phyloP scores from a whole-genome alignment of 148 eudicot genomes.

The Rhododendron griersonianum region DNA sequence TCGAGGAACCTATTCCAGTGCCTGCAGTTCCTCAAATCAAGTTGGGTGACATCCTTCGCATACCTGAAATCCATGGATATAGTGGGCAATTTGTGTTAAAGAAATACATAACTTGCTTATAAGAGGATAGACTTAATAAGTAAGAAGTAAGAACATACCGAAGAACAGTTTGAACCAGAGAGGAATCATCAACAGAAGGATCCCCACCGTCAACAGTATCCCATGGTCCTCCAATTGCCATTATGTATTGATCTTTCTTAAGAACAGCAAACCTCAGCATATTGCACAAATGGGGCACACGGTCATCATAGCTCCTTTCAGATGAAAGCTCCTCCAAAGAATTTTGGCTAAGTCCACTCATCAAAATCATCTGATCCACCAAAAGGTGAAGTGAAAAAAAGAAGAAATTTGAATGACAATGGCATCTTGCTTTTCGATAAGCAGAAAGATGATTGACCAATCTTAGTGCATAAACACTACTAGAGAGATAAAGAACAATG shows the following conservation, averaged over 20 bases:
- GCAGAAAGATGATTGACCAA: not conserved
- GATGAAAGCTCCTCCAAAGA: slow-evolving; percentile 78
- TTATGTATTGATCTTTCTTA: slow-evolving; percentile 53
- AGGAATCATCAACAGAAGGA: slow-evolving; percentile 72
- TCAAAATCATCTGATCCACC: slow-evolving; percentile 66
- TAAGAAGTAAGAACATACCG: slow-evolving; percentile 41
- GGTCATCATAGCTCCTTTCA: slow-evolving; percentile 64
- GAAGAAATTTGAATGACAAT: not conserved
- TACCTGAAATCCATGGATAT: slow-evolving; percentile 37
- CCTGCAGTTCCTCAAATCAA: slow-evolving; percentile 34
- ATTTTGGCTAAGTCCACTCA: slow-evolving; percentile 93
- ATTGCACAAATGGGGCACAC: slow-evolving; percentile 83
- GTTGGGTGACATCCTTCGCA: slow-evolving; percentile 71
- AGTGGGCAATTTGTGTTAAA: not conserved
- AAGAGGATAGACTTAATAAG: not conserved
- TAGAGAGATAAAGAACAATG: not conserved
- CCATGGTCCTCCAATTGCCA: slow-evolving; percentile 97
- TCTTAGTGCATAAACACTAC: not conserved
- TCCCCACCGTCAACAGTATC: slow-evolving; percentile 81
- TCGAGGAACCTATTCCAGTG: slow-evolving; percentile 73
- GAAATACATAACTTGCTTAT: not conserved
- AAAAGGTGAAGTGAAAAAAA: not conserved
- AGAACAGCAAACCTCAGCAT: slow-evolving; percentile 79
- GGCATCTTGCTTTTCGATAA: not conserved
- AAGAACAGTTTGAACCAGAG: slow-evolving; percentile 58